Conservation (phyloP, 2,329 filamentous ascomycete genomes). For the Fusarium buharicum region DNA sequence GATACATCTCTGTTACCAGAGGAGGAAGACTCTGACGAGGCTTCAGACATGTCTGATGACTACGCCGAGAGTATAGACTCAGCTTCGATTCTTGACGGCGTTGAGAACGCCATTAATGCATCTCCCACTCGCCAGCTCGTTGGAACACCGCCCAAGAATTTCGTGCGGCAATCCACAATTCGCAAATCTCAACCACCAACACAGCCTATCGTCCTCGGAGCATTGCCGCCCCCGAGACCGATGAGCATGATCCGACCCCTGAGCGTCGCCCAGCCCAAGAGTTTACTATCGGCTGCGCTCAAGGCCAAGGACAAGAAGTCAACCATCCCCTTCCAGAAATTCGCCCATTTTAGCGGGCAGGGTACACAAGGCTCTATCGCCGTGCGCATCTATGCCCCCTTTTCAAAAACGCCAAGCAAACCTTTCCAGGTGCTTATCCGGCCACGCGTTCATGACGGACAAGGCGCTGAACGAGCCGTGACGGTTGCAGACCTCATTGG, state of each 20-base stretch:
- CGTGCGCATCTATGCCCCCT: slow-evolving; percentile 81
- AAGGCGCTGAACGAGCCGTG: slow-evolving; percentile 69
- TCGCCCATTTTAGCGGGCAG: slow-evolving; percentile 79
- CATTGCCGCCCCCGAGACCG: slow-evolving; percentile 76
- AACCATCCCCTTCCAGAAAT: slow-evolving; percentile 78
- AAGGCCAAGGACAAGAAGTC: slow-evolving; percentile 76
- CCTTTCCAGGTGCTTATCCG: slow-evolving; percentile 78
- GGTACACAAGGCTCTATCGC: slow-evolving; percentile 80
- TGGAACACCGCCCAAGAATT: slow-evolving; percentile 70
- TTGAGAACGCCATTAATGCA: slow-evolving; percentile 66
- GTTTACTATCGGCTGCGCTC: slow-evolving; percentile 76
- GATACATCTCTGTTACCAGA: slow-evolving; percentile 65
- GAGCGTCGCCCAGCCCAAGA: slow-evolving; percentile 76
- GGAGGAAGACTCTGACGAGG: slow-evolving; percentile 70
- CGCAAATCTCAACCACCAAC: slow-evolving; percentile 68
- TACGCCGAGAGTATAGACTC: slow-evolving; percentile 77
- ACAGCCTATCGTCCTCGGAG: slow-evolving; percentile 68
- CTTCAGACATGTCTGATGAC: slow-evolving; percentile 70
- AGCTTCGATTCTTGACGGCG: slow-evolving; percentile 74
- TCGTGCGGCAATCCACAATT: slow-evolving; percentile 71
- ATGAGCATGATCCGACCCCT: slow-evolving; percentile 70
- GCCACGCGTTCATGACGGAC: slow-evolving; percentile 74
- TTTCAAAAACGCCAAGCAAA: slow-evolving; percentile 71
- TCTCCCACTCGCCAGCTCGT: slow-evolving; percentile 68
- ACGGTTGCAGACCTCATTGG: slow-evolving; percentile 86